Conservation (phyloP, 2,329 filamentous ascomycete genomes). For the Apiospora rasikravindrae region DNA sequence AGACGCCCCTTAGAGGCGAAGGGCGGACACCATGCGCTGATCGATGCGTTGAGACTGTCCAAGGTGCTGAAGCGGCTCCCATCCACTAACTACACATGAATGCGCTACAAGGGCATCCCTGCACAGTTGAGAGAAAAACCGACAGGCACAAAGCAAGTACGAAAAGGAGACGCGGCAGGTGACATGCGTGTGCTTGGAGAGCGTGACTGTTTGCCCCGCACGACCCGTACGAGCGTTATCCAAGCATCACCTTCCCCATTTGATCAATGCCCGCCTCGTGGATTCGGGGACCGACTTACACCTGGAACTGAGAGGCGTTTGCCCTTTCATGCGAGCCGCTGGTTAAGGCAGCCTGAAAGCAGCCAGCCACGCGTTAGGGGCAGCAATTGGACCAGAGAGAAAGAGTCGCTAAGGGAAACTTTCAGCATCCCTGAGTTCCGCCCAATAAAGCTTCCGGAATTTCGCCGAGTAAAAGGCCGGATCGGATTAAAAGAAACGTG, state of each 20-base stretch:
- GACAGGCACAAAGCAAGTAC: neutral
- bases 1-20: neutral
- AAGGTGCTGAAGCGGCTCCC: conserved; percentile 27
- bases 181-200: neutral
- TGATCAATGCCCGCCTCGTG: no score
- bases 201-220: neutral
- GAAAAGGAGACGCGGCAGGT: neutral
- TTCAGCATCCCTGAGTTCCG: no score
- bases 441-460: no score
- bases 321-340: no score
- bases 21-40: conserved; percentile 30
- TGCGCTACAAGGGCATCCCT: neutral
- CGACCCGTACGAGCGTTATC: neutral
- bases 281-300: no score
- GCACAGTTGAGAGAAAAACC: neutral
- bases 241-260: neutral
- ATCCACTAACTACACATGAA: neutral
- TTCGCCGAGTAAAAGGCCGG: no score
- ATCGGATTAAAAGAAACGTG: no score
- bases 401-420: no score
- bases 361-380: no score
- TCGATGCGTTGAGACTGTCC: conserved; percentile 55
- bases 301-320: no score
- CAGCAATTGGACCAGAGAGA: no score
- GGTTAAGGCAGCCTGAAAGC: no score